These are phyloP conservation scores for Scedosporium minutisporum DNA, from an alignment of 2,329 filamentous ascomycete species.

Conservation along the genomic window DNA sequence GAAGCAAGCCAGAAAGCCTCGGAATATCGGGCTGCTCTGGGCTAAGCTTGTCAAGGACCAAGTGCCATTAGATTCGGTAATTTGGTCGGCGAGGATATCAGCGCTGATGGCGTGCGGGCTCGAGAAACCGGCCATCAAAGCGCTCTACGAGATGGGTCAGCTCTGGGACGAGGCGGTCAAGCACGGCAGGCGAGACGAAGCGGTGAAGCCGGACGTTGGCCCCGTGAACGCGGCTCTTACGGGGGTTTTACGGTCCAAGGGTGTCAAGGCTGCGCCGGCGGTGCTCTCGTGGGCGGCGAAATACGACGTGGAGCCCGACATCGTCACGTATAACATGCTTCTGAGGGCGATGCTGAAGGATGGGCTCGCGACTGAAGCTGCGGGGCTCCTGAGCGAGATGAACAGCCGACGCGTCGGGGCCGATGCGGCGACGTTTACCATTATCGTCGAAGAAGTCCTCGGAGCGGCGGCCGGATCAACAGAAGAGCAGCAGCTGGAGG, in stretches of 20 bases:
- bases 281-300: constrained; percentile 50
- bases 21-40: constrained; percentile 61
- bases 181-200: constrained; percentile 17
- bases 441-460: constrained; percentile 55
- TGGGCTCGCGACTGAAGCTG: constrained; percentile 36
- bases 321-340: constrained; percentile 60
- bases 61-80: constrained; percentile 49
- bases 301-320: constrained; percentile 45
- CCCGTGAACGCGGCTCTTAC: constrained; percentile 62
- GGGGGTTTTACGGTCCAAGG: constrained; percentile 44
- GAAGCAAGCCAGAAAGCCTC: constrained; percentile 45
- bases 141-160: constrained; percentile 56
- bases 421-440: constrained; percentile 62
- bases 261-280: constrained; percentile 37
- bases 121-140: constrained; percentile 46
- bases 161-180: constrained; percentile 41
- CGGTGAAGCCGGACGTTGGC: constrained; percentile 50
- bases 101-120: constrained; percentile 50
- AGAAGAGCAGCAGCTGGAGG: constrained; percentile 34
- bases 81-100: constrained; percentile 64
- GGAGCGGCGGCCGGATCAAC: constrained; percentile 26
- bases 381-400: constrained; percentile 51
- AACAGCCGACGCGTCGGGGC: constrained; percentile 40
- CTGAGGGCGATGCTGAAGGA: constrained; percentile 48
- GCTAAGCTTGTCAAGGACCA: constrained; percentile 46